Evolutionary conservation across 1,284 basidiomycete species (phyloP), one percentile per base, ranked within the genome.

Genomic region (Tilletia indica): DNA sequence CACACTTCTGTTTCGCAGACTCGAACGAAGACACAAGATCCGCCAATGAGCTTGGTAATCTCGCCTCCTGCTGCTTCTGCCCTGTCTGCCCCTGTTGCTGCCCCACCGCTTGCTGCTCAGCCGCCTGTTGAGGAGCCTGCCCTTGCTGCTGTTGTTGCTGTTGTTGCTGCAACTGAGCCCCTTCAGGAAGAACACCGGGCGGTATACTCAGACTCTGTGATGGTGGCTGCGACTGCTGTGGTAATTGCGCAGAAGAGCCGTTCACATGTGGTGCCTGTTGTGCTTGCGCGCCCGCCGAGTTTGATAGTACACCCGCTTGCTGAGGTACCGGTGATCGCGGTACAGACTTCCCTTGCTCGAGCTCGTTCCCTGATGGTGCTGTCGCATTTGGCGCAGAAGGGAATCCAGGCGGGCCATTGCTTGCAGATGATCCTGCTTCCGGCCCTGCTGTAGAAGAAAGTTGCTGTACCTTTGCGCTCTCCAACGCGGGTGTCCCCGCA

Each of bases 21-120:
- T 98, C 96, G 83, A 98, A 99, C 66, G 93, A 95, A 45, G 92
- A 90, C 56, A 98, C 95, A 69, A 99, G 88, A 84, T 97, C 95
- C 19, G 93, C 93, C 79, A 99, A 85, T 61, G 92, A 92, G 61
- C 91, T 91, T 70, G 89, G 94, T 88, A 83, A 82, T 45, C 80
- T 77, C 67, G 77, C 78, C 70, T 83, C 80, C 61, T 48, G 75
- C 76, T 31, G 77, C 78, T 48, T 72, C 77, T 49, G 75, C 78
- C 34, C 75, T 77, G 19, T 77, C 79, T 54, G 76, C 71, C 63
- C 61, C 0, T 71, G 66, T 16, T 56, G 68, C 34, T 71, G 74
- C 16, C 67, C 19, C 54, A 69, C 45, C 34, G 70, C 68, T 67
- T 71, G 76, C 54, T 72, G 74, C 31, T 71, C 75, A 34, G 61